phyloP scores from a whole-genome alignment of 2,329 filamentous ascomycete species.

The Chaetomium globosum region DNA sequence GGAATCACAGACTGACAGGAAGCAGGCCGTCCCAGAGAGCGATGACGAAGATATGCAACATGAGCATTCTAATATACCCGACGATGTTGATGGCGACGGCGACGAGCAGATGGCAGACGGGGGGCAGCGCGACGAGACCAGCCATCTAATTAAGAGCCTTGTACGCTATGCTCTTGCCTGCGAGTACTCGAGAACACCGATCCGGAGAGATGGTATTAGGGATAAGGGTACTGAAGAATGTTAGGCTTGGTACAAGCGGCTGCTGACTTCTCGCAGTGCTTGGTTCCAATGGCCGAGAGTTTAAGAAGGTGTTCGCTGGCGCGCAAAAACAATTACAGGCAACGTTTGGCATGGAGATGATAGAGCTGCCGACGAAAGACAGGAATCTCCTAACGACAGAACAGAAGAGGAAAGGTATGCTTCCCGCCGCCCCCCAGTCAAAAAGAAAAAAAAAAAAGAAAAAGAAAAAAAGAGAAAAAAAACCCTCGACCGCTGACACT shows the following conservation, averaged over 20 bases:
- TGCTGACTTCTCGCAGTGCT: constrained; percentile 58
- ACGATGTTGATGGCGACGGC: constrained; percentile 39
- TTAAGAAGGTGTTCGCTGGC: constrained; percentile 73
- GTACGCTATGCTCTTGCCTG: constrained; percentile 69
- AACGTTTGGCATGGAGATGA: constrained; percentile 90
- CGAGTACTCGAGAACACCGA: constrained; percentile 63
- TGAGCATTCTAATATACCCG: constrained; percentile 16
- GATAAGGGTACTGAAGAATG: constrained; percentile 57
- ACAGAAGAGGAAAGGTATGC: constrained; percentile 71
- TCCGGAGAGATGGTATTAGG: constrained; percentile 63
- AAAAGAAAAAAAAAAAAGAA: no score
- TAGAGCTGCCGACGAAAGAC: constrained; percentile 78
- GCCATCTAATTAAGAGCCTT: constrained; percentile 64
- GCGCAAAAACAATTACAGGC: constrained; percentile 72
- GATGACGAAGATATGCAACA: constrained; percentile 34
- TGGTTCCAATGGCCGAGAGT: constrained; percentile 68
- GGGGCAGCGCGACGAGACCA: constrained; percentile 42
- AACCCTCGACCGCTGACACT: constrained; percentile 19
- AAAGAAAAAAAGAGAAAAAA: no score
- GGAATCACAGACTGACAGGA: not conserved
- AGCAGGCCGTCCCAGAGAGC: constrained; percentile 25
- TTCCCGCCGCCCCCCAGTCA: constrained; percentile 14
- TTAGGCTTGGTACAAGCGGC: not conserved
- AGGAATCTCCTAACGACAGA: constrained; percentile 70
- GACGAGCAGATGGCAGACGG: constrained; percentile 43